phyloP scores from a whole-genome alignment of 2,329 filamentous ascomycete species.

The Aspergillus aculeatinus region DNA sequence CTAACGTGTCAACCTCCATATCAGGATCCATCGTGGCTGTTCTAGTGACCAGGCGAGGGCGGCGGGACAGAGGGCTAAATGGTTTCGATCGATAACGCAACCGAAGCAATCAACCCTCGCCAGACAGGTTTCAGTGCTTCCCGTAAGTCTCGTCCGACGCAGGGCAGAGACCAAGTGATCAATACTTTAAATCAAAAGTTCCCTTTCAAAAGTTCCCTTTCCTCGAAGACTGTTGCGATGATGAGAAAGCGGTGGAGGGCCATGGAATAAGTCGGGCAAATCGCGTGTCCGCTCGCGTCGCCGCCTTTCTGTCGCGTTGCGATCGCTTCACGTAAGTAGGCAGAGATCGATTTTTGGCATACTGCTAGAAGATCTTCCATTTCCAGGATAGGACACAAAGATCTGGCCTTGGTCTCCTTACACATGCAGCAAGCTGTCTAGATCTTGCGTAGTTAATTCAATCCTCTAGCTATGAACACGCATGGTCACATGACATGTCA shows the following conservation, averaged over 20 bases:
- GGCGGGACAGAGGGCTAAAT: not conserved
- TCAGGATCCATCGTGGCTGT: slow-evolving; percentile 12
- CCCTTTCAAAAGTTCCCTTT: not conserved
- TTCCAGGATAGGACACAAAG: too few relatives aligned
- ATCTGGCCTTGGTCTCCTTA: too few relatives aligned
- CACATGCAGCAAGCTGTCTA: too few relatives aligned
- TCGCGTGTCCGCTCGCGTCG: not conserved
- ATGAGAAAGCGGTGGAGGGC: not conserved
- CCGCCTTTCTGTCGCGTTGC: not conserved
- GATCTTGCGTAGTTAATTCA: too few relatives aligned
- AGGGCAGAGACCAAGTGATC: too few relatives aligned
- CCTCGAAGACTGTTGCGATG: not conserved
- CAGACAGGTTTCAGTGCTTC: not conserved
- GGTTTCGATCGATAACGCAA: not conserved
- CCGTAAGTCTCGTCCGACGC: not conserved
- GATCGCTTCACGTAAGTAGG: not conserved
- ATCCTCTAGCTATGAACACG: too few relatives aligned
- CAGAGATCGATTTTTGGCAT: not conserved
- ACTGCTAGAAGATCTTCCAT: too few relatives aligned
- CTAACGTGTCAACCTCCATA: slow-evolving; percentile 46
- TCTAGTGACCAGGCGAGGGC: not conserved
- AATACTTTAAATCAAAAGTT: not conserved
- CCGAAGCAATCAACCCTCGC: not conserved
- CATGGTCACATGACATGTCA: not conserved
- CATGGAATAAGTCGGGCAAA: not conserved